Base-by-base conservation (phyloP, 495 filamentous ascomycete genomes). In the Aspergillus incahuasiensis region DNA sequence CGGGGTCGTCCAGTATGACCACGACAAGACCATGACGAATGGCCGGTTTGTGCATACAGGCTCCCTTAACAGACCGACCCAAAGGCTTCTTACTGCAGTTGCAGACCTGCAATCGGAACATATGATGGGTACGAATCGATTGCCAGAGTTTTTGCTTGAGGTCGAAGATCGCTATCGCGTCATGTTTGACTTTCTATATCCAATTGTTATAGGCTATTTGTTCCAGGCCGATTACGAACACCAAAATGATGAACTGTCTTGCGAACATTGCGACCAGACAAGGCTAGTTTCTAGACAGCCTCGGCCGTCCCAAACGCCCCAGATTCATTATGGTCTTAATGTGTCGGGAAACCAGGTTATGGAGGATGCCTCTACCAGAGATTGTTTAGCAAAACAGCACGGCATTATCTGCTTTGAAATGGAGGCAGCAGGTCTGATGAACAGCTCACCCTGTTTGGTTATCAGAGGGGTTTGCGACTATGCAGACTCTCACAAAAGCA, bases 401-500 rank as follows among this genome's bases (percentile, higher is more conserved):
- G 52, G 62, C 20, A 58, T 76, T 15, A 48, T 77, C 1, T 77
- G 71, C 48, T 74, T 79, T 42, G 74, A 79, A 44, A 79, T 76
- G 69, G 76, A 81, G 52, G 68, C 71, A n/a, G 77, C 74, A 8
- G 75, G 75, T 1, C 38, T 79, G 12, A 67, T 70, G 63, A 56
- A 64, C 19, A 40, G 16, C 7, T 30, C 64, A 2, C 65, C 60
- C 20, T 74, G 61, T 48, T 56, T 74, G 6, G 59, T 64, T 1
- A 68, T 74, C 22, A 55, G 65, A 18, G 70, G 70, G 1, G 65
- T 73, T 25, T 72, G 60, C 52, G 67, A 75, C 35, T 73, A 75
- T 43, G 52, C 62, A 0, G 69, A 75, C 44, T 67, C 65, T 0
- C 68, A 75, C 45, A 75, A 74, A 51, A 66, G 56, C 35, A 66